Percentiles rank a stretch among this genome's conserved stretches.
These are phyloP conservation scores for Trametes pubescens DNA, from an alignment of 1,284 basidiomycete species.

Conservation along the genomic window DNA sequence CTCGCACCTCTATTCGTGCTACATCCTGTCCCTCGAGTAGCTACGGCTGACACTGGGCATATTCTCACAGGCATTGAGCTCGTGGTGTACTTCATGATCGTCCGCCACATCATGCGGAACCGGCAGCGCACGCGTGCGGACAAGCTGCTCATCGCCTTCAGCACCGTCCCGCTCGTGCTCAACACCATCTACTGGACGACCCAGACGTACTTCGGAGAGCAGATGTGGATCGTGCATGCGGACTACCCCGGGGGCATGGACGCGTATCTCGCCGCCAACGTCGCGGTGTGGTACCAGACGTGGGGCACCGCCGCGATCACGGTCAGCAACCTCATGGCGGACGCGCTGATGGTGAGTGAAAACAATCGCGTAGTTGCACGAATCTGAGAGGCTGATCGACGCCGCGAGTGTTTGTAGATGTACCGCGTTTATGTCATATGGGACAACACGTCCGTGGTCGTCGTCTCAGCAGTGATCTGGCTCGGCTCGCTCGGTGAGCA, in stretches of 20 bases:
- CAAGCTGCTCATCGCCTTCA: constrained; percentile 26
- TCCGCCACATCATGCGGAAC: constrained; percentile 10
- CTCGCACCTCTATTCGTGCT: background rate
- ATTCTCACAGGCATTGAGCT: constrained; percentile 17
- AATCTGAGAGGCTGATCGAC: background rate
- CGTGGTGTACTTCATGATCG: constrained; percentile 20
- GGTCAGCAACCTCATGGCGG: constrained; percentile 22
- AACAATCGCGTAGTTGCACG: background rate
- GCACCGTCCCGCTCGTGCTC: constrained; percentile 24
- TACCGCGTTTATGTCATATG: constrained; percentile 26
- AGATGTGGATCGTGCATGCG: constrained; percentile 31
- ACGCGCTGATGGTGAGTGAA: constrained; percentile 27
- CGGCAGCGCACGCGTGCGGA: constrained; percentile 11
- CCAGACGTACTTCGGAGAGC: constrained; percentile 27
- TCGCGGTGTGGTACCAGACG: constrained; percentile 34
- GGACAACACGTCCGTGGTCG: constrained; percentile 6
- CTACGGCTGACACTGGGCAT: background rate
- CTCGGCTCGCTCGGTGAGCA: constrained; percentile 20
- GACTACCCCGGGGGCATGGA: constrained; percentile 30
- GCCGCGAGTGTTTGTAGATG: constrained; percentile 2
- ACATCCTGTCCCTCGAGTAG: background rate
- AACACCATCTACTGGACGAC: constrained; percentile 31
- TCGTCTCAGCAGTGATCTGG: constrained; percentile 15
- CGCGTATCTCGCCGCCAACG: constrained; percentile 23
- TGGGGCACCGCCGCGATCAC: constrained; percentile 23